Evolutionary conservation across 208 protist genomes (phyloP).

Genomic region (Trypanosoma lewisi): DNA sequence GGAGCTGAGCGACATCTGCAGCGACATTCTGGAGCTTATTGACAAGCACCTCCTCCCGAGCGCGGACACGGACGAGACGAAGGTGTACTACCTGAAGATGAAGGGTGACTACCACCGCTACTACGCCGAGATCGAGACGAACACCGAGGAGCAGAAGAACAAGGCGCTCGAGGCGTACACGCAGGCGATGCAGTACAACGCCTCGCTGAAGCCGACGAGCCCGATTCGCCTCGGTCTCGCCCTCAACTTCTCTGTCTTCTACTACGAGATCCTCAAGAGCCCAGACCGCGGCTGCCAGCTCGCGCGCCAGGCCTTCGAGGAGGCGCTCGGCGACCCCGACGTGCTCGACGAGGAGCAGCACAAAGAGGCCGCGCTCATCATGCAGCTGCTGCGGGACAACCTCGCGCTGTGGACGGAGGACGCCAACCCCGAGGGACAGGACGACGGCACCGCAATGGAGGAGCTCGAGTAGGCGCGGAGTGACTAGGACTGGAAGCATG

Average conservation of each 20-base stretch:
- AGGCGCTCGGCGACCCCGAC: slow-evolving; percentile 96
- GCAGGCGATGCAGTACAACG: slow-evolving; percentile 81
- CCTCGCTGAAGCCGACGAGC: slow-evolving; percentile 88
- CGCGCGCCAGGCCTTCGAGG: slow-evolving; percentile 97
- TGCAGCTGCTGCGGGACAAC: slow-evolving; percentile 99
- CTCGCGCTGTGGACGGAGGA: slow-evolving; percentile 98
- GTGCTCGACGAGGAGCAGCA: slow-evolving; percentile 97
- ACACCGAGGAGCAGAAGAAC: slow-evolving; percentile 84
- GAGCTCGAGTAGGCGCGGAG: slow-evolving; percentile 73
- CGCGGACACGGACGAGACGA: slow-evolving; percentile 78
- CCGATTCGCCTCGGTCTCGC: slow-evolving; percentile 99
- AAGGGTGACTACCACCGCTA: slow-evolving; percentile 97
- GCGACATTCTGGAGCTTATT: slow-evolving; percentile 95
- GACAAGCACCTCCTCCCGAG: slow-evolving; percentile 94
- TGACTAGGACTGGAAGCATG: not conserved
- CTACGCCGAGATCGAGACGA: slow-evolving; percentile 92
- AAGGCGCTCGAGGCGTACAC: slow-evolving; percentile 89
- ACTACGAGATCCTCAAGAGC: slow-evolving; percentile 99
- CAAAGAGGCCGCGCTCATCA: slow-evolving; percentile 99
- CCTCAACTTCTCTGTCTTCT: slow-evolving; percentile 99
- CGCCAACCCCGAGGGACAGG: slow-evolving; percentile 71
- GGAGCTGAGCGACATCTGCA: slow-evolving; percentile 97
- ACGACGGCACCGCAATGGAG: slow-evolving; percentile 86
- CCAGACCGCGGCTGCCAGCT: slow-evolving; percentile 96
- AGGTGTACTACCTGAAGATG: slow-evolving; percentile 95